Evolutionary conservation across 2,329 filamentous ascomycete genomes (phyloP), one percentile per base, ranked within the genome.

Genomic region (Aspergillus hortae): DNA sequence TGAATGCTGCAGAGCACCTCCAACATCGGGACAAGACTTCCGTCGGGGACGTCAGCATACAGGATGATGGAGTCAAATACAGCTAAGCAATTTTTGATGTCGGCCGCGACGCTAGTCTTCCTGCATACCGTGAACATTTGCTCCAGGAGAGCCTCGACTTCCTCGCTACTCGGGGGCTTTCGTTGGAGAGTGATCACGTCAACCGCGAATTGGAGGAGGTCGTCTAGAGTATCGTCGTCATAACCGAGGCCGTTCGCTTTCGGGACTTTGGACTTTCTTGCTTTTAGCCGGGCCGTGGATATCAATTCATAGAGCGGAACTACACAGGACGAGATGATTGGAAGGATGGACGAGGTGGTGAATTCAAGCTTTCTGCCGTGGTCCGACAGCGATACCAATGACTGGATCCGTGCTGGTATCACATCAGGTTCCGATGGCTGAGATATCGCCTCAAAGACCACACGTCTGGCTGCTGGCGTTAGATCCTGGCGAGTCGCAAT

Each of bases 1-100:
- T 74, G 71, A 23, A 75, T 75, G 53, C 70, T 74, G 62, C 72
- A 75, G 33, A 75, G 60, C 30, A 75, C 70, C 49, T 75, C 71
- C 25, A 75, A 56, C 45, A 75, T 57, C 25, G 64, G 59, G 33
- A 64, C 52, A 44, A 74, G 72, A 48, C 66, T 73, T 51, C 56
- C 54, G 40, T 72, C 63, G 3, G 72, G 72, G 2, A 75, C 63
- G 54, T 70, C 63, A n/a, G 67, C 63, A 51, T 70, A 73, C 30
- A 69, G 59, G 42, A 75, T 74, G 40, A 74, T 63, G n/a, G 71
- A 68, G 52, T 74, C 72, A 47, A 75, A 72, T 10, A 75, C 64
- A 21, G 66, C 63, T 10, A 75, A 56, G 2, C 71, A 67, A 48
- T 74, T 72, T 48, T 74, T 75, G 19, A 75, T 72, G 49, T 75